These are phyloP conservation scores for Tetrahymena elliotti DNA, from an alignment of 73 alveolate species.

Conservation along the genomic window DNA sequence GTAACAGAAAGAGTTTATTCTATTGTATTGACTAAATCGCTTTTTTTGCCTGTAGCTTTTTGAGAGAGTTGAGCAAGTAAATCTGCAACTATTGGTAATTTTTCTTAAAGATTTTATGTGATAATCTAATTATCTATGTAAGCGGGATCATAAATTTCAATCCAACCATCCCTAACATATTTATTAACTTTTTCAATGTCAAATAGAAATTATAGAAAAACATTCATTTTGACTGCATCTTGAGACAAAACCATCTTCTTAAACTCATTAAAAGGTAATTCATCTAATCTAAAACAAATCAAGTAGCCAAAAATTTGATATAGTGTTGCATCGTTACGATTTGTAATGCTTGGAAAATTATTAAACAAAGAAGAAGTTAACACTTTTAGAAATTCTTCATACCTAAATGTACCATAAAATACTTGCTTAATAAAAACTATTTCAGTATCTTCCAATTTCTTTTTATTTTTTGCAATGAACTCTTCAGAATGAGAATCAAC, in stretches of 20 bases:
- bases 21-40: conserved; percentile 42
- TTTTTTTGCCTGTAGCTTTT: conserved; percentile 62
- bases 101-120: conserved; percentile 76
- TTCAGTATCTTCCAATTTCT: conserved; percentile 11
- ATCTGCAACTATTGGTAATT: conserved; percentile 41
- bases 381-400: conserved; percentile 76
- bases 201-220: conserved; percentile 75
- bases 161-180: conserved; percentile 84
- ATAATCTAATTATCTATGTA: conserved; percentile 68
- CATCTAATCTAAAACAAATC: conserved; percentile 83
- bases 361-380: conserved; percentile 67
- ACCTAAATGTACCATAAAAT: conserved; percentile 81
- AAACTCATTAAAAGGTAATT: conserved; percentile 83
- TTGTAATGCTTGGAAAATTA: conserved; percentile 66
- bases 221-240: conserved; percentile 95
- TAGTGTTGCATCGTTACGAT: conserved; percentile 87
- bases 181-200: conserved; percentile 68
- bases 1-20: conserved; percentile 49
- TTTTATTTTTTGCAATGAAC: conserved; percentile 19
- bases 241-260: conserved; percentile 71
- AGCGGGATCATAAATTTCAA: conserved; percentile 75
- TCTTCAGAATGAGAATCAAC: conserved; percentile 77
- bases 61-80: conserved; percentile 46
- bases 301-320: conserved; percentile 81
- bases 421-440: conserved; percentile 69